Base-by-base conservation (phyloP, 257 asterid species). In the Mitragyna speciosa region DNA sequence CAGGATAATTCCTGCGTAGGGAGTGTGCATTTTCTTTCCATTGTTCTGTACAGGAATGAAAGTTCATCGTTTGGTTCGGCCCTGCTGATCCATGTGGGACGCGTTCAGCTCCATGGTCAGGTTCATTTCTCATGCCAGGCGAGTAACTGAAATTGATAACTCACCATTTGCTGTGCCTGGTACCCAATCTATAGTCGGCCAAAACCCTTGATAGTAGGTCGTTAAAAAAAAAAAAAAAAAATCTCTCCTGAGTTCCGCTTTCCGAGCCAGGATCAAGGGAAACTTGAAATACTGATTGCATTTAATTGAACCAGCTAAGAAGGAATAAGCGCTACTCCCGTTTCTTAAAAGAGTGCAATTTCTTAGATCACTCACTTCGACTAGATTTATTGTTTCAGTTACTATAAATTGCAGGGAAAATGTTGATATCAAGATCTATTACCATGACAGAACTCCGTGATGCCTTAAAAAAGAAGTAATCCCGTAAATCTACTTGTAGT, bases 1-100 rank as follows among this genome's bases (percentile, higher is more conserved):
- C 97, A 87, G 98, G 98, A 85, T 93, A 89, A 94, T 92, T 78
- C 97, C 97, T 94, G 98, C 98, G 97, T 88, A 92, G 97, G 98
- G 97, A 94, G 97, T 59, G 97, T 94, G 97, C 98, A 58, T 84
- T 80, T 85, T 82, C 78, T 76, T 80, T 90, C 72, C 85, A 77
- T 90, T 82, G 72, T 83, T 91, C 82, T 93, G 83, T 87, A 82
- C 94, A 92, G 96, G 96, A 85, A 81, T 36, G 87, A 78, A 80
- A 88, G 84, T 86, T 77, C 28, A 77, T 72, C 73, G 43, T 64
- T 36, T 48, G 81, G 75, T 72, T 82, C 16, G 61, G 39, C 47
- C 67, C 54, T 19, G 73, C 78, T 77, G 75, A 63, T 76, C 73
- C 45, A 66, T 79, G 26, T 51, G 39, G 31, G 63, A 81, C 20